A percentile compares a stretch with the other conserved stretches of the same genome.
Conservation (phyloP, 192 early-diverging fungal species). For the Coemansia sp. region DNA sequence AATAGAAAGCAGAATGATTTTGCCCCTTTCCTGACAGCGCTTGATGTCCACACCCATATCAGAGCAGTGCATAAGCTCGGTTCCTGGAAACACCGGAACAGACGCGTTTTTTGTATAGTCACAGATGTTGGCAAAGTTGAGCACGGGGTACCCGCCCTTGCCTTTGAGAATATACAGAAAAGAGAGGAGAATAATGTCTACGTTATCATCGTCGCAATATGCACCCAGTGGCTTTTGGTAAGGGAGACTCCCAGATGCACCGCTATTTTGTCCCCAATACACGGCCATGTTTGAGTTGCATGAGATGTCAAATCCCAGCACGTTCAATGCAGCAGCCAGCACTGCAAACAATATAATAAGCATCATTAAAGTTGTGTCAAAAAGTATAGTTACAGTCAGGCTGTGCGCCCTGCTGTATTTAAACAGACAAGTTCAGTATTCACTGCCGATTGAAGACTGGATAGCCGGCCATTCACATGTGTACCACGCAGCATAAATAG, state of each 20-base stretch:
- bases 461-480: conserved; percentile 7
- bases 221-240: conserved; percentile 54
- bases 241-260: conserved; percentile 37
- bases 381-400: no score
- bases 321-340: conserved; percentile 10
- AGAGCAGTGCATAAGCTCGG: conserved; percentile 67
- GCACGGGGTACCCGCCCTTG: conserved; percentile 57
- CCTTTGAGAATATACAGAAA: conserved; percentile 71
- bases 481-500: background rate
- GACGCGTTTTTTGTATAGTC: conserved; percentile 47
- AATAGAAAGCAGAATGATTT: conserved; percentile 71
- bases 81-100: conserved; percentile 56
- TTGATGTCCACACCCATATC: conserved; percentile 68
- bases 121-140: conserved; percentile 75
- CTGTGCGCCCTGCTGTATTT: no score
- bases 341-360: background rate
- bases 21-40: conserved; percentile 70
- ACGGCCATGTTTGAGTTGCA: conserved; percentile 58
- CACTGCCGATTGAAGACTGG: no score
- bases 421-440: no score
- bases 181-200: conserved; percentile 59
- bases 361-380: background rate
- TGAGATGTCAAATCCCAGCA: conserved; percentile 47
- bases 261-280: conserved; percentile 64
- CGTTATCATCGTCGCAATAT: conserved; percentile 58